A percentile compares a stretch with the other conserved stretches of the same genome.
Conservation (phyloP, 768 basidiomycete genomes). For the Guyanaporus albipodus region DNA sequence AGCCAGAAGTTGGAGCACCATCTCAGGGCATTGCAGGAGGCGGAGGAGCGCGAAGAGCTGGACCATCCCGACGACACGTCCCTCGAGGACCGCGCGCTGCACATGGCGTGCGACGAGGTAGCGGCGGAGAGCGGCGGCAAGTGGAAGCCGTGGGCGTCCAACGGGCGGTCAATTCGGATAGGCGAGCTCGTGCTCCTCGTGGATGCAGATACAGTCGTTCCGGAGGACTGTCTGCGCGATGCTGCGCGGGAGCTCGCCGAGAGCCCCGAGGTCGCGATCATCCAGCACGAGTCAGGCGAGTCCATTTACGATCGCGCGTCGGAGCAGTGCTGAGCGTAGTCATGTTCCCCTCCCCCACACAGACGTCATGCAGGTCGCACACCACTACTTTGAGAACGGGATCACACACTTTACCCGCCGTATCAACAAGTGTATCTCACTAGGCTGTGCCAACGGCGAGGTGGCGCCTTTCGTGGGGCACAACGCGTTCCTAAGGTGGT, state of each 20-base stretch:
- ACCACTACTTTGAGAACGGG: conserved; percentile 89
- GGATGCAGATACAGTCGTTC: conserved; percentile 87
- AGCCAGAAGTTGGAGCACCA: conserved; percentile 34
- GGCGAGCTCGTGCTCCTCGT: conserved; percentile 80
- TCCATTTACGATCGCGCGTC: conserved; percentile 20
- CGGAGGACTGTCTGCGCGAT: conserved; percentile 88
- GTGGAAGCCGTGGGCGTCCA: conserved; percentile 75
- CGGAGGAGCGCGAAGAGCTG: conserved; percentile 41
- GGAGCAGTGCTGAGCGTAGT: neutral
- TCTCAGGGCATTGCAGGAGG: conserved; percentile 36
- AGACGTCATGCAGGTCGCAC: conserved; percentile 89
- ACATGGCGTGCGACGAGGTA: conserved; percentile 70
- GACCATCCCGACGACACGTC: conserved; percentile 37
- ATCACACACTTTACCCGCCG: conserved; percentile 86
- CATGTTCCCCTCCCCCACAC: neutral
- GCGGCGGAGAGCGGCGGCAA: conserved; percentile 52
- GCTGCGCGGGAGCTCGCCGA: conserved; percentile 81
- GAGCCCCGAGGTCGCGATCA: conserved; percentile 61
- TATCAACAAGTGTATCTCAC: conserved; percentile 80
- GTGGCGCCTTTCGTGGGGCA: conserved; percentile 79
- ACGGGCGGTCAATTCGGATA: conserved; percentile 69
- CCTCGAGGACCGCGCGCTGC: conserved; percentile 70
- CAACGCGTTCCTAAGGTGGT: conserved; percentile 89
- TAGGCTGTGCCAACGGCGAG: conserved; percentile 77
- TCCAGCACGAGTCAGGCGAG: conserved; percentile 87